Percentiles rank a stretch among this genome's conserved stretches.
Evolutionary conservation across 2,329 filamentous ascomycete genomes (phyloP).

Genomic region (Aureobasidium sp.): DNA sequence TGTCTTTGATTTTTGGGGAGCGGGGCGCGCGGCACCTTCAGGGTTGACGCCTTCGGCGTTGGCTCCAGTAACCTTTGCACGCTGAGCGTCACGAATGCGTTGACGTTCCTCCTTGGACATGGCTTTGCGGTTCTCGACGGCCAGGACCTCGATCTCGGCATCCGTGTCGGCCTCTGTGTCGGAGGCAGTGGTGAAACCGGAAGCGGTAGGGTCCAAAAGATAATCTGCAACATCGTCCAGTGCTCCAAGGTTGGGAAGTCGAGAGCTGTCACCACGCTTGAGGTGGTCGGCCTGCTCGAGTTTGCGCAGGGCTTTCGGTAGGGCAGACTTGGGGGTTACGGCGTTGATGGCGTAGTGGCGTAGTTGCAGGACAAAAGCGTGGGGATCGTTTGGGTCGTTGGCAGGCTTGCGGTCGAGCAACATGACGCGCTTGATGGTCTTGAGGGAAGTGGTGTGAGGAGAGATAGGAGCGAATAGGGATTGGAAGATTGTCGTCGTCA

Average conservation of each 20-base stretch:
- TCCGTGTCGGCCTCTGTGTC: constrained; percentile 92
- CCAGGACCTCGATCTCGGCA: constrained; percentile 81
- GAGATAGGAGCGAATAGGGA: constrained; percentile 94
- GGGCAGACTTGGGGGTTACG: constrained; percentile 60
- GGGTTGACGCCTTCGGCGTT: constrained; percentile 19
- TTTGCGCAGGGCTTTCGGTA: constrained; percentile 76
- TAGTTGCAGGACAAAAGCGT: constrained; percentile 71
- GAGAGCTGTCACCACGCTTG: constrained; percentile 44
- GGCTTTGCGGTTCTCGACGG: constrained; percentile 54
- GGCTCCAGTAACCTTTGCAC: constrained; percentile 13
- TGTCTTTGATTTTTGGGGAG: constrained; percentile 44
- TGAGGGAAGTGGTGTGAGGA: constrained; percentile 79
- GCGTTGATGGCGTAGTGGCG: constrained; percentile 95
- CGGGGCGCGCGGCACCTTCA: constrained; percentile 22
- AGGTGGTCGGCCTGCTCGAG: constrained; percentile 82
- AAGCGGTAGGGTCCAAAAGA: constrained; percentile 70
- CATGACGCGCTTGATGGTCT: constrained; percentile 86
- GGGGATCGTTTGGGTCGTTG: constrained; percentile 26
- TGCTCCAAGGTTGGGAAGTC: constrained; percentile 79
- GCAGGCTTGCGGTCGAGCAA: constrained; percentile 73
- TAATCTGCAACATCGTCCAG: constrained; percentile 93
- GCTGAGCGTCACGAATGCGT: constrained; percentile 27
- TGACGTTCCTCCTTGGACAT: constrained; percentile 48
- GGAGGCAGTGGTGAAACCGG: constrained; percentile 84
- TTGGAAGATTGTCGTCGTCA: constrained; percentile 91